These are phyloP conservation scores for Vigna reflexopilosa DNA, from an alignment of 306 rosid genomes.

Conservation along the genomic window DNA sequence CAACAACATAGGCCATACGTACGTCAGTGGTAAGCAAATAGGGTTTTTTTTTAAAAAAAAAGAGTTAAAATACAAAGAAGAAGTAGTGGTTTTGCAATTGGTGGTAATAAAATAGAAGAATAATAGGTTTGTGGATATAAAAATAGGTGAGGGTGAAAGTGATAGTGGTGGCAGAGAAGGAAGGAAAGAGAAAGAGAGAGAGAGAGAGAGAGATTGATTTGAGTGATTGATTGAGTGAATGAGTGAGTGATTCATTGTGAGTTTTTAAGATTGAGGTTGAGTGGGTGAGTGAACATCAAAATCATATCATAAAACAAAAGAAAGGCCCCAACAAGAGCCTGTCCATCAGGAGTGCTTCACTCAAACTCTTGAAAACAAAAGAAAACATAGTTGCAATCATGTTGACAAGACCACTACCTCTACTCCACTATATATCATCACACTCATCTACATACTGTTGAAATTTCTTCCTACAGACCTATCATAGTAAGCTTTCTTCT, in stretches of 20 bases:
- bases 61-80: too few relatives aligned
- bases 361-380: conserved; percentile 18
- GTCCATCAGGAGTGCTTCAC: conserved; percentile 36
- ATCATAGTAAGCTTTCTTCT: too few relatives aligned
- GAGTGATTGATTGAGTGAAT: conserved; percentile 32
- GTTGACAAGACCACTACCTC: conserved; percentile 44
- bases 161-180: conserved; percentile 12
- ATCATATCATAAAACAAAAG: background rate
- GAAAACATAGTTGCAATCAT: conserved; percentile 37
- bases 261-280: conserved; percentile 43
- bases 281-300: conserved; percentile 27
- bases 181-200: background rate
- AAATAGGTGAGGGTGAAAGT: background rate
- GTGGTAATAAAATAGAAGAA: background rate
- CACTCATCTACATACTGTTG: too few relatives aligned
- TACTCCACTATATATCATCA: too few relatives aligned
- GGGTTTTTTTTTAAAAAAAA: too few relatives aligned
- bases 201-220: background rate
- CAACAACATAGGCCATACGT: background rate
- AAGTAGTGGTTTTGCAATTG: too few relatives aligned
- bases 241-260: conserved; percentile 35
- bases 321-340: conserved; percentile 5
- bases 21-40: too few relatives aligned
- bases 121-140: background rate
- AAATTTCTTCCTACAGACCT: too few relatives aligned